Evolutionary conservation across 139 green algal species (phyloP).

Genomic region (Chlamydomonas schloesseri): DNA sequence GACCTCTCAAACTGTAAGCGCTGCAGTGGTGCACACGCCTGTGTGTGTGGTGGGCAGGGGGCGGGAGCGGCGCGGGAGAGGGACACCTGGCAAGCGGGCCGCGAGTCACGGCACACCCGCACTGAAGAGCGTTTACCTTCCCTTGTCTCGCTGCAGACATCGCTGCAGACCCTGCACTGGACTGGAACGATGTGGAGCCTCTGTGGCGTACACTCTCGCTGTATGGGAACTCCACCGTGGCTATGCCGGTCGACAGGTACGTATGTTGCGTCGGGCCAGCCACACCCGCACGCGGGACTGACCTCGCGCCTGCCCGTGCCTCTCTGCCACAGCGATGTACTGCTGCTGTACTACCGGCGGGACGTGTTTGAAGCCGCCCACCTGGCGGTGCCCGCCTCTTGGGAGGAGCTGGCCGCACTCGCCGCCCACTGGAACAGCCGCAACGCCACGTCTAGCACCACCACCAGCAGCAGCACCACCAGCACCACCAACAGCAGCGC

Average conservation of each 20-base stretch:
- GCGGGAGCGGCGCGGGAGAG: no score
- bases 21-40: no score
- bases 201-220: background rate
- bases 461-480: background rate
- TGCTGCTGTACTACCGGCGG: conserved; percentile 24
- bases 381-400: background rate
- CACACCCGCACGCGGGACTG: no score
- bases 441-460: background rate
- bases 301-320: no score
- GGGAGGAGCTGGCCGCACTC: background rate
- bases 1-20: background rate
- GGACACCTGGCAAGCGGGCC: no score
- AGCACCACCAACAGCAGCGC: background rate
- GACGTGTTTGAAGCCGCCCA: background rate
- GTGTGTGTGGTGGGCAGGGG: no score
- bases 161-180: background rate
- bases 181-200: background rate
- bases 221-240: background rate
- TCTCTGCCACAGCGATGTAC: background rate
- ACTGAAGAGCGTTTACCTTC: no score
- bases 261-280: no score
- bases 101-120: no score
- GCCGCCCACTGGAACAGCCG: background rate
- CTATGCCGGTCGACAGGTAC: background rate
- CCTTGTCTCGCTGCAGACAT: background rate